Conservation (phyloP, 306 rosid species). For the Inga oerstediana region DNA sequence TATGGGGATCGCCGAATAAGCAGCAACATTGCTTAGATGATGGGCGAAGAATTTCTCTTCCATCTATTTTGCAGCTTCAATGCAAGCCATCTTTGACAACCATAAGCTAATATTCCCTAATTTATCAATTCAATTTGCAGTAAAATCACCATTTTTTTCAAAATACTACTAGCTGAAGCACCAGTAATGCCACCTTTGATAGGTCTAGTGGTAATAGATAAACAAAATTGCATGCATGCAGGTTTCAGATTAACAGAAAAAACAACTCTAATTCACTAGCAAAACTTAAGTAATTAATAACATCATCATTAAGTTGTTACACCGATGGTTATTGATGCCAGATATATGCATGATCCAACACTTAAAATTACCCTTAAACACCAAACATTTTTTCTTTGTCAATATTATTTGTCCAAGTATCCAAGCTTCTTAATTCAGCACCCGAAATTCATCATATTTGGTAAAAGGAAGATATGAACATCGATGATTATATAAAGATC, state of each 20-base stretch:
- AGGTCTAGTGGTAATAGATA: conserved; percentile 42
- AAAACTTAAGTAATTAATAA: neutral
- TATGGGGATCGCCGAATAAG: conserved; percentile 2
- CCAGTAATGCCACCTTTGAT: conserved; percentile 67
- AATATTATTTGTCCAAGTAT: neutral
- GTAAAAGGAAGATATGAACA: neutral
- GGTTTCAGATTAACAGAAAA: conserved; percentile 18
- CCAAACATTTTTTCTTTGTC: neutral
- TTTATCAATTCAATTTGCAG: neutral
- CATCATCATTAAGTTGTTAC: neutral
- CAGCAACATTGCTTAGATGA: conserved; percentile 39
- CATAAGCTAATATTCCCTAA: neutral
- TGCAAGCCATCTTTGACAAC: conserved; percentile 1
- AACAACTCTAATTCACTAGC: conserved; percentile 10
- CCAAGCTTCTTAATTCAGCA: neutral
- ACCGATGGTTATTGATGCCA: neutral
- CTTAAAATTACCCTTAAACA: neutral
- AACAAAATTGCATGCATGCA: neutral
- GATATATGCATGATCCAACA: neutral
- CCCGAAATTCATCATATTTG: neutral
- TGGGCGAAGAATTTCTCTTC: neutral
- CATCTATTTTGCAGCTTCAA: conserved; percentile 5
- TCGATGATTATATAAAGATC: neutral
- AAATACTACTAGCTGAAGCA: conserved; percentile 59
- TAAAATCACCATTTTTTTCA: neutral